Evolutionary conservation across 805 yeast genomes (phyloP).

Genomic region (Lachancea dasiensis): DNA sequence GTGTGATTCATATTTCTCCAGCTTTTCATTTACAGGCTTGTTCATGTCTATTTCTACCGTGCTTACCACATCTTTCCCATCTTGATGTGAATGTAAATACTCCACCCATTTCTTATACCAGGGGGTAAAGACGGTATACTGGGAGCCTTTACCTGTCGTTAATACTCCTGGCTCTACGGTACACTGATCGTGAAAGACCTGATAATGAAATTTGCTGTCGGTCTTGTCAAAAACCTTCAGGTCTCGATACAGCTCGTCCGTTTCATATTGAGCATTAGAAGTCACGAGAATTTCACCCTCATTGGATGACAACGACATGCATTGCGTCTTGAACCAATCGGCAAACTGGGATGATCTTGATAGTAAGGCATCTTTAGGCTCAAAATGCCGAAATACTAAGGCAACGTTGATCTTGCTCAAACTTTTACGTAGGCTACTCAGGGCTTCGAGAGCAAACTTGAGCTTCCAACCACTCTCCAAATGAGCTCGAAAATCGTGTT

Average conservation of each 20-base stretch:
- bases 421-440: slow-evolving; percentile 29
- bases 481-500: slow-evolving; percentile 39
- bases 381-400: slow-evolving; percentile 23
- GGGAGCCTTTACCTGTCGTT: slow-evolving; percentile 39
- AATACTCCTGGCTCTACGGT: slow-evolving; percentile 38
- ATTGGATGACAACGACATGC: slow-evolving; percentile 8
- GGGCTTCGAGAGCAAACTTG: slow-evolving; percentile 34
- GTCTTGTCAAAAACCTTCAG: slow-evolving; percentile 11
- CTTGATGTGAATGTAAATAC: slow-evolving; percentile 21
- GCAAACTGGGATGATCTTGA: slow-evolving; percentile 17
- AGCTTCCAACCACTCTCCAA: slow-evolving; percentile 39
- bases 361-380: slow-evolving; percentile 15
- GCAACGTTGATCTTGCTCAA: slow-evolving; percentile 36
- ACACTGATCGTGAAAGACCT: slow-evolving; percentile 37
- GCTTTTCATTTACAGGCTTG: slow-evolving; percentile 9
- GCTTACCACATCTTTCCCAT: slow-evolving; percentile 8
- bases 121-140: slow-evolving; percentile 43
- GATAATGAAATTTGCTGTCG: slow-evolving; percentile 12
- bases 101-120: slow-evolving; percentile 42
- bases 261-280: slow-evolving; percentile 33
- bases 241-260: slow-evolving; percentile 34
- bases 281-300: slow-evolving; percentile 13
- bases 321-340: slow-evolving; percentile 21
- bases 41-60: slow-evolving; percentile 1
- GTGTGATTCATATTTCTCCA: slow-evolving; percentile 2